A percentile compares a stretch with the other conserved stretches of the same genome.
These are phyloP conservation scores for Blastobotrys robertii DNA, from an alignment of 805 yeast species.

Conservation along the genomic window DNA sequence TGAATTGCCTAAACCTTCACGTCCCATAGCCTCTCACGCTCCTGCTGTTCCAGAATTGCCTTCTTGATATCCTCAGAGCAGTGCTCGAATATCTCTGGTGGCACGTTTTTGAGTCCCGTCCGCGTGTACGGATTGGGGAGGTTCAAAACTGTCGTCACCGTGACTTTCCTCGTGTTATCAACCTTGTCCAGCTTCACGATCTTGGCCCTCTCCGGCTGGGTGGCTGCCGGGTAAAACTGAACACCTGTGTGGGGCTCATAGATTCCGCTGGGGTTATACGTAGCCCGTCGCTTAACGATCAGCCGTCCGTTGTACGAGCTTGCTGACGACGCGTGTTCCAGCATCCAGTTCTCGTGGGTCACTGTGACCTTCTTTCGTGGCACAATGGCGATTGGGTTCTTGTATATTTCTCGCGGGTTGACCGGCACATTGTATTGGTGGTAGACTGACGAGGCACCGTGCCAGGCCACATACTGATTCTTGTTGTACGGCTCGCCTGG, in stretches of 20 bases:
- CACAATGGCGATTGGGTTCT: constrained; percentile 10
- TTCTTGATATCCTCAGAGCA: constrained; percentile 48
- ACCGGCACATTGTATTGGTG: constrained; percentile 23
- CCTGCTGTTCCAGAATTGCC: constrained; percentile 18
- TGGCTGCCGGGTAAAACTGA: constrained; percentile 55
- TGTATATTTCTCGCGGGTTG: constrained; percentile 21
- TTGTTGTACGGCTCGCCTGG: constrained; percentile 36
- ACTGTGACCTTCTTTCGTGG: constrained; percentile 26
- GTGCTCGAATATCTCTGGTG: constrained; percentile 43
- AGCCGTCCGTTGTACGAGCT: constrained; percentile 60
- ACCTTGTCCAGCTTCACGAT: constrained; percentile 23
- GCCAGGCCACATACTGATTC: constrained; percentile 47
- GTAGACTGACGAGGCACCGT: constrained; percentile 36
- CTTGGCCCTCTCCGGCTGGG: constrained; percentile 55
- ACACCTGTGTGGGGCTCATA: constrained; percentile 84
- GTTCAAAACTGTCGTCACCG: constrained; percentile 13
- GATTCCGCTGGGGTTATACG: constrained; percentile 28
- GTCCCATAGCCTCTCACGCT: constrained; percentile 14
- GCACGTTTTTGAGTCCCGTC: constrained; percentile 62
- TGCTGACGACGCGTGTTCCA: constrained; percentile 72
- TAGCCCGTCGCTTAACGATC: constrained; percentile 45
- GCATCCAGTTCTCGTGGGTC: constrained; percentile 73
- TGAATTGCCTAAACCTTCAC: neutral
- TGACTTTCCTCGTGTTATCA: constrained; percentile 7
- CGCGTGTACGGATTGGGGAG: constrained; percentile 39